phyloP scores from a whole-genome alignment of 2,329 filamentous ascomycete species.

The Lecanicillium sp. region DNA sequence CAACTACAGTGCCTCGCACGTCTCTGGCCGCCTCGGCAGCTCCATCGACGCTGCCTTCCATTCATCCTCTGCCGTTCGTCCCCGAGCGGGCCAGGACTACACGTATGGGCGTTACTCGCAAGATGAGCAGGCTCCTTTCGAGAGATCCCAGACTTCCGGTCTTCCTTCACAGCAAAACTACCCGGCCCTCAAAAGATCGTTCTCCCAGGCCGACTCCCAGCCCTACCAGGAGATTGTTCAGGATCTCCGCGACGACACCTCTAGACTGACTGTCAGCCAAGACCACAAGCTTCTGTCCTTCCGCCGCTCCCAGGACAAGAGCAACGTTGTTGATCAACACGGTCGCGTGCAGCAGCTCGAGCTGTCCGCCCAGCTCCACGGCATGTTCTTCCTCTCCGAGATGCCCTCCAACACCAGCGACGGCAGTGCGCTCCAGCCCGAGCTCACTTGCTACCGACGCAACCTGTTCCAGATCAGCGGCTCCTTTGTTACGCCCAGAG shows the following conservation, averaged over 20 bases:
- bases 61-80: slow-evolving; percentile 38
- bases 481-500: slow-evolving; percentile 73
- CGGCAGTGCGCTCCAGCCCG: slow-evolving; percentile 58
- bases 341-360: slow-evolving; percentile 57
- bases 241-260: slow-evolving; percentile 52
- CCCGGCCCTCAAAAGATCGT: slow-evolving; percentile 51
- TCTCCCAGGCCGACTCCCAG: slow-evolving; percentile 49
- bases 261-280: slow-evolving; percentile 51
- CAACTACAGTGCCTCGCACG: slow-evolving; percentile 50
- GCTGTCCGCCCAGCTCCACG: slow-evolving; percentile 68
- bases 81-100: slow-evolving; percentile 48
- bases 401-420: slow-evolving; percentile 60
- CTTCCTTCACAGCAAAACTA: slow-evolving; percentile 47
- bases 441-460: slow-evolving; percentile 90
- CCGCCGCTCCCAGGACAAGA: slow-evolving; percentile 51
- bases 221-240: slow-evolving; percentile 57
- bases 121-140: slow-evolving; percentile 49
- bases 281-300: slow-evolving; percentile 58
- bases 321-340: slow-evolving; percentile 54
- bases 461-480: slow-evolving; percentile 97
- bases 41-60: slow-evolving; percentile 44
- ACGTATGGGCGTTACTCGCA: slow-evolving; percentile 49
- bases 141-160: slow-evolving; percentile 43
- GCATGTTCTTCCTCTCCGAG: slow-evolving; percentile 85
- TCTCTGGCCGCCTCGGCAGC: slow-evolving; percentile 46